Percentiles rank a stretch among this genome's conserved stretches.
Evolutionary conservation across 2,329 filamentous ascomycete species (phyloP).

Genomic region (Exutisphaerella laricina): DNA sequence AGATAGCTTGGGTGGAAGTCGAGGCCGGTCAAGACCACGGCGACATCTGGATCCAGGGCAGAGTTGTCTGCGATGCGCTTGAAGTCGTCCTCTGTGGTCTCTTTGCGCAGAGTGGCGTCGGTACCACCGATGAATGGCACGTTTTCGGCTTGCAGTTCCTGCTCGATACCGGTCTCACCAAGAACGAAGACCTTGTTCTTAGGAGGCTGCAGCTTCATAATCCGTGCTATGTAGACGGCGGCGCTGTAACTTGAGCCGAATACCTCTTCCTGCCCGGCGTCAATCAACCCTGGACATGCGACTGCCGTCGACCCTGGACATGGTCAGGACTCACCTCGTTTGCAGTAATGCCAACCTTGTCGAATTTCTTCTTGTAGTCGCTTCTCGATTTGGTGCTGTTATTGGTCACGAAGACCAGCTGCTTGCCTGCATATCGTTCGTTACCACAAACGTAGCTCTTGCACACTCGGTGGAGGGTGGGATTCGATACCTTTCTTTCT

Average conservation of each 20-base stretch:
- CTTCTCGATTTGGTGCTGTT: constrained; percentile 94
- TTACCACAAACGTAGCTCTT: too few relatives aligned
- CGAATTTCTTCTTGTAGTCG: constrained; percentile 91
- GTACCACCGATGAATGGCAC: constrained; percentile 81
- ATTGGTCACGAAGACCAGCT: constrained; percentile 93
- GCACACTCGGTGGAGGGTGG: too few relatives aligned
- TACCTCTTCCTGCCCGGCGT: constrained; percentile 66
- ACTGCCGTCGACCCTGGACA: not conserved
- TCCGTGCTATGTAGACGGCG: constrained; percentile 90
- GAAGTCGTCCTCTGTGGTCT: constrained; percentile 78
- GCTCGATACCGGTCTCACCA: constrained; percentile 85
- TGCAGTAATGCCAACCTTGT: constrained; percentile 70
- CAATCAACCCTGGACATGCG: not conserved
- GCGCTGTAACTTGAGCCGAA: constrained; percentile 95
- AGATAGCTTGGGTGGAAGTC: constrained; percentile 96
- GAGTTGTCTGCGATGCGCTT: constrained; percentile 64
- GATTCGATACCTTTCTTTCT: constrained; percentile 64
- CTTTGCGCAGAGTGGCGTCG: constrained; percentile 68
- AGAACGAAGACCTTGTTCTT: constrained; percentile 94
- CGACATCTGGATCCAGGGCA: constrained; percentile 81
- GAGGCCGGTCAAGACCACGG: constrained; percentile 79
- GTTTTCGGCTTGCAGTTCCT: constrained; percentile 74
- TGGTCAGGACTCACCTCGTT: constrained; percentile 47
- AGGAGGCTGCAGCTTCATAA: constrained; percentile 69
- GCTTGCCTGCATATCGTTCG: constrained; percentile 62